These are phyloP conservation scores for Rhynchospora pubera DNA, from an alignment of 176 grass and related monocot species.

Conservation along the genomic window DNA sequence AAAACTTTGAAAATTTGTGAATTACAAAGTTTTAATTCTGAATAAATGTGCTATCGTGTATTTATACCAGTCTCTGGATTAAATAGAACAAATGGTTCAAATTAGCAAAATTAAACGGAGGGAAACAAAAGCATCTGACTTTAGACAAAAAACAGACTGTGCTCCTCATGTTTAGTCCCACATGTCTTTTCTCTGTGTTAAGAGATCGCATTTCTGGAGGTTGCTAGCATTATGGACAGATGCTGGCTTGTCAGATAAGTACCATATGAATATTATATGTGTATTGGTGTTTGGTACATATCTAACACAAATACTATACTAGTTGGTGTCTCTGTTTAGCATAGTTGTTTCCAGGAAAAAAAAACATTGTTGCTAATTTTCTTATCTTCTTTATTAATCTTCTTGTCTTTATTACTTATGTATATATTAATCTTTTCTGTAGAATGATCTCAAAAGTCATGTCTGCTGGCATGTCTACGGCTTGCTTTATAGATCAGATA, in stretches of 20 bases:
- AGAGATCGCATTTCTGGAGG: neutral
- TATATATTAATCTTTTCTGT: constrained; percentile 8
- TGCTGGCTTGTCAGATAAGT: neutral
- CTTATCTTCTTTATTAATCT: neutral
- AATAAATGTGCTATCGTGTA: neutral
- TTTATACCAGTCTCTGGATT: neutral
- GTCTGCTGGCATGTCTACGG: constrained; percentile 99
- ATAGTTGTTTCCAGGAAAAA: neutral
- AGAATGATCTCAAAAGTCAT: constrained; percentile 99
- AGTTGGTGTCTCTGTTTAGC: neutral
- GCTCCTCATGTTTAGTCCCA: neutral
- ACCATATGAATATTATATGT: neutral
- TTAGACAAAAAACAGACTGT: neutral
- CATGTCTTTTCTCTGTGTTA: neutral
- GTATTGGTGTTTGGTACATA: neutral
- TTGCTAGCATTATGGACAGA: neutral
- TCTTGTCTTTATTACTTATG: neutral
- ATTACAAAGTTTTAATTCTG: neutral
- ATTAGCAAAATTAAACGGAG: neutral
- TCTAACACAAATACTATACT: neutral
- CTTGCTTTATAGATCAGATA: constrained; percentile 91
- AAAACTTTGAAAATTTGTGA: neutral
- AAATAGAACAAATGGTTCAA: neutral
- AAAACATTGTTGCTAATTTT: neutral
- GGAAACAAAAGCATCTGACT: neutral